Base-by-base conservation (phyloP, 2,329 filamentous ascomycete species). In the Apiospora pterosperma region DNA sequence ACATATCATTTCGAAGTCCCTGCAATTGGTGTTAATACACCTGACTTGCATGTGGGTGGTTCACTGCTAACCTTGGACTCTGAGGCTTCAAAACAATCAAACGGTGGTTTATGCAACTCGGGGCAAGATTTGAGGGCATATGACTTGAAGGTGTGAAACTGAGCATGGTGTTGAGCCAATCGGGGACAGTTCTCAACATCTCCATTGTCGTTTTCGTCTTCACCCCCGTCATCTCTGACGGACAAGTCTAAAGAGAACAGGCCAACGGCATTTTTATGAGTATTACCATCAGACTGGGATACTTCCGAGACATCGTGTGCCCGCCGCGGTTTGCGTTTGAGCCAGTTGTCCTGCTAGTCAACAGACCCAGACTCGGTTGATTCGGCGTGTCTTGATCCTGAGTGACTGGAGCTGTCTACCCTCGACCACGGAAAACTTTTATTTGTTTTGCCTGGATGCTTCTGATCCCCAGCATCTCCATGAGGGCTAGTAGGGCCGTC, bases 271-370 rank as follows among this genome's bases (percentile, higher is more conserved):
- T 44, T 41, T 23, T 21, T 48, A 41, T 58, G 63, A 48, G 14
- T 11, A 41, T 44, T 25, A 21, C 63, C 60, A 14, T 67, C 63
- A 11, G 62, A 44, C 23, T 67, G 58, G 4, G 72, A 72, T 11
- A 55, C 67, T 64, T 75, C 73, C 5, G 73, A 74, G 6, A 74
- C 70, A 62, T 73, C 62, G 52, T 75, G 71, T 41, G 64, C 63
- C n/a, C 67, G 69, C 39, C 66, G 71, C 36, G 73, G 70, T 25
- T 70, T 73, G 58, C 69, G 66, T 59, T 69, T 72, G 14, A 66
- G 66, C 71, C 67, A 73, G 58, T 44, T 70, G 64, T 68, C 73
- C 38, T 70, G 69, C 72, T 68, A 73, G 63, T 72, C 67, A 25
- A 72, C 68, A n/a, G 71, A 71, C 21, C 67, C 71, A 25, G 69